Conservation (phyloP, 2,329 filamentous ascomycete species). For the Metarhizium guizhouense region DNA sequence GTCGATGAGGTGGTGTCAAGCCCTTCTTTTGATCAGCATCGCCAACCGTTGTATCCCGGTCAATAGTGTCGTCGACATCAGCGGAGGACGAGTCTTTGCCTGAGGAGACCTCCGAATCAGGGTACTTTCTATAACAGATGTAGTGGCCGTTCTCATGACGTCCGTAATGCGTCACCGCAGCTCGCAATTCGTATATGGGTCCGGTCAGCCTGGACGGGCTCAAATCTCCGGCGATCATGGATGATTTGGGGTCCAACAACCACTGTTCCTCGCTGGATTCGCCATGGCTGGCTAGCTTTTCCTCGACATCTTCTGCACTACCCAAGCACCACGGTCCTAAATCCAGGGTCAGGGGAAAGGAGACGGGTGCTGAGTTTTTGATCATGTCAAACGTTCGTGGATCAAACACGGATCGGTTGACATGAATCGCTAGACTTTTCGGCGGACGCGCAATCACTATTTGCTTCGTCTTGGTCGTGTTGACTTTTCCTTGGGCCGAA, state of each 20-base stretch:
- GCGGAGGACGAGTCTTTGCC: background rate
- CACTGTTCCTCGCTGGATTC: slow-evolving; percentile 50
- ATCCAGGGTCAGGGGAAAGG: slow-evolving; percentile 66
- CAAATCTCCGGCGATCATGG: slow-evolving; percentile 59
- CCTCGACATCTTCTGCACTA: slow-evolving; percentile 27
- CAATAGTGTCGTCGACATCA: background rate
- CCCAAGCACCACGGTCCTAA: slow-evolving; percentile 81
- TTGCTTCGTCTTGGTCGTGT: slow-evolving; percentile 81
- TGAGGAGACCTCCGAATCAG: slow-evolving; percentile 16
- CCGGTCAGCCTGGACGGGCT: slow-evolving; percentile 43
- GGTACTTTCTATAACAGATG: slow-evolving; percentile 75
- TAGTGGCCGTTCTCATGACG: slow-evolving; percentile 95
- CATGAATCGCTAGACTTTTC: slow-evolving; percentile 71
- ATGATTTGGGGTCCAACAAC: slow-evolving; percentile 57
- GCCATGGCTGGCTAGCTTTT: slow-evolving; percentile 8
- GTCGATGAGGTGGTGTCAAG: slow-evolving; percentile 2
- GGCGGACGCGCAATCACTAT: slow-evolving; percentile 77
- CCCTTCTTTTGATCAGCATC: slow-evolving; percentile 5
- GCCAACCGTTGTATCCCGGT: slow-evolving; percentile 5
- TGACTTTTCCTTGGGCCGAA: slow-evolving; percentile 56
- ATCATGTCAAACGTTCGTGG: slow-evolving; percentile 68
- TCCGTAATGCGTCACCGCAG: slow-evolving; percentile 82
- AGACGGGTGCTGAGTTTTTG: slow-evolving; percentile 76
- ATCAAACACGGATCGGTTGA: slow-evolving; percentile 89
- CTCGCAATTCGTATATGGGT: slow-evolving; percentile 66